Percentiles rank a stretch among this genome's conserved stretches.
Conservation (phyloP, 768 basidiomycete species). For the Boletus speciosus region DNA sequence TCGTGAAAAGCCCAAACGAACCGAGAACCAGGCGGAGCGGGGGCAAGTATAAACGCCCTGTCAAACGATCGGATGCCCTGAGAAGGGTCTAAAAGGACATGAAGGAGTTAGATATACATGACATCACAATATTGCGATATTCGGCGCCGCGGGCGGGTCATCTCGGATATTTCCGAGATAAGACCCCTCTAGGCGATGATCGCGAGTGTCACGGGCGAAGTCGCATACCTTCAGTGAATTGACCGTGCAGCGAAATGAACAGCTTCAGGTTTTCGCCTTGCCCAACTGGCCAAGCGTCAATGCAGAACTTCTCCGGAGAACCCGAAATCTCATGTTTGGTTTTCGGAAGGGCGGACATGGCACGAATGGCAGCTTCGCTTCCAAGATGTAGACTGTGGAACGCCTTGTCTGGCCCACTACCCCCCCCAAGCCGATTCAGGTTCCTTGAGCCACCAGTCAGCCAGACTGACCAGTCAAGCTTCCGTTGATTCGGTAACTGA, state of each 20-base stretch:
- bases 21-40: slow-evolving; percentile 79
- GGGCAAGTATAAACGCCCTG: slow-evolving; percentile 82
- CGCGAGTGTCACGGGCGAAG: neutral
- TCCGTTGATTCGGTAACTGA: slow-evolving; percentile 78
- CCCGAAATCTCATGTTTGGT: slow-evolving; percentile 82
- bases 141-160: neutral
- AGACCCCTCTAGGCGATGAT: slow-evolving; percentile 2
- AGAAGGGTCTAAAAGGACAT: slow-evolving; percentile 49
- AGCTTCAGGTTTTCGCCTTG: slow-evolving; percentile 54
- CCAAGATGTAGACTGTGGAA: slow-evolving; percentile 70
- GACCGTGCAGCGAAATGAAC: slow-evolving; percentile 79
- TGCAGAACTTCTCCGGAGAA: slow-evolving; percentile 76
- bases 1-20: slow-evolving; percentile 40
- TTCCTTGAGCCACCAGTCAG: slow-evolving; percentile 69
- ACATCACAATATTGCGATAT: slow-evolving; percentile 9
- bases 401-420: slow-evolving; percentile 58
- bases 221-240: slow-evolving; percentile 83
- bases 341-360: slow-evolving; percentile 61
- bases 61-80: slow-evolving; percentile 90
- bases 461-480: slow-evolving; percentile 78
- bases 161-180: slow-evolving; percentile 15
- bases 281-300: slow-evolving; percentile 80
- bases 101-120: slow-evolving; percentile 17
- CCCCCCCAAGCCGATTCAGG: slow-evolving; percentile 60
- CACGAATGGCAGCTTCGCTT: slow-evolving; percentile 55